Base-by-base conservation (phyloP, 2,329 filamentous ascomycete genomes). In the Talaromyces sp. region DNA sequence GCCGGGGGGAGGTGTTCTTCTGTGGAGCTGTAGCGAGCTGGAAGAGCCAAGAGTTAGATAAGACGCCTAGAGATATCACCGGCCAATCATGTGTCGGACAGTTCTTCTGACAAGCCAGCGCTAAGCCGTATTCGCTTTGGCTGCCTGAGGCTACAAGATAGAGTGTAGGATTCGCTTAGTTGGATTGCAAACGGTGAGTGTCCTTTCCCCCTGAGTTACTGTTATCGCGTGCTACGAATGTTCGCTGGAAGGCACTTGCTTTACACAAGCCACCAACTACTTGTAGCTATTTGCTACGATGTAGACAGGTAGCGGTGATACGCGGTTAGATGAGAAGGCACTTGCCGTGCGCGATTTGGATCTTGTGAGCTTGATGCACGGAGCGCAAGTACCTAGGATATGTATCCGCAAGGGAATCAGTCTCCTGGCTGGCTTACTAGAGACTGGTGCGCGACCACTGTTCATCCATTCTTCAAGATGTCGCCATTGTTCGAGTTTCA, bases 11-110 rank as follows among this genome's bases (percentile, higher is more conserved):
- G 18, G 9, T 16, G 28, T 25, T 18, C 11, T 37, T 8, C 11
- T 40, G 54, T 57, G 54, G 54, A 57, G 54, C 35, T 57, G 54
- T 40, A 57, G 54, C 54, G 54, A 57, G 54, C 54, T 57, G 31
- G 35, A 23, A 31, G 54, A 42, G 54, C 35, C 54, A 57, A 57
- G 54, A 14, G 37, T 57, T 18, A 40, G 54, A 57, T 57, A 57
- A 42, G 54, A 28, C 33, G 21, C 35, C 54, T n/a, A 57, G 16
- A 37, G 35, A 57, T 42, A 25, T n/a, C 35, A 28, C 21, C 14
- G 23, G 37, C 54, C 35, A 57, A 57, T 57, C 54, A 57, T 1
- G 18, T 42, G 5, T 11, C 16, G 23, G 8, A 1, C 2, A 7
- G 16, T 39, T n/a, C 11, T 12, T 57, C 12, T 42, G 54, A 28